phyloP scores from a whole-genome alignment of 2,329 filamentous ascomycete genomes.

The Calonectria montana region DNA sequence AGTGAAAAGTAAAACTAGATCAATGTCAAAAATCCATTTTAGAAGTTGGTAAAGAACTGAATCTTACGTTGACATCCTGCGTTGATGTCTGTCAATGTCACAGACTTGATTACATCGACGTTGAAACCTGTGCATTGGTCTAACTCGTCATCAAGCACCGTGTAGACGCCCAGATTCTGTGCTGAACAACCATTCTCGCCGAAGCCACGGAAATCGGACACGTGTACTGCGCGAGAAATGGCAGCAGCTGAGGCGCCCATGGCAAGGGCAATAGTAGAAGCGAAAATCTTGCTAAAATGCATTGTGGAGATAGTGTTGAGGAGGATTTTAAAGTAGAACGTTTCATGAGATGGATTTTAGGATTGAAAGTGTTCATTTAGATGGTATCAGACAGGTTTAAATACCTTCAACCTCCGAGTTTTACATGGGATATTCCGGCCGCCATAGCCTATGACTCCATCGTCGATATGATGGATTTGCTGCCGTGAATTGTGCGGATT shows the following conservation, averaged over 20 bases:
- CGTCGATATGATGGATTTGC: background rate
- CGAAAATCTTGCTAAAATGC: constrained; percentile 28
- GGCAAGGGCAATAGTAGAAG: constrained; percentile 24
- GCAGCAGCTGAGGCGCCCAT: constrained; percentile 25
- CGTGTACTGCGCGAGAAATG: constrained; percentile 34
- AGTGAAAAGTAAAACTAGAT: background rate
- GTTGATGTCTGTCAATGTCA: constrained; percentile 28
- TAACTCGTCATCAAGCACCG: constrained; percentile 40
- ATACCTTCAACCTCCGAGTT: background rate
- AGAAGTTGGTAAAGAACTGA: background rate
- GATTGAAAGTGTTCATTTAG: background rate
- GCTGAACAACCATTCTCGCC: constrained; percentile 30
- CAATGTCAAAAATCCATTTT: background rate
- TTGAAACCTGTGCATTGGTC: constrained; percentile 33
- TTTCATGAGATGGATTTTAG: too few relatives aligned
- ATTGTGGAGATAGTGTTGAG: constrained; percentile 16
- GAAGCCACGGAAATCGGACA: constrained; percentile 42
- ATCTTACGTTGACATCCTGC: constrained; percentile 26
- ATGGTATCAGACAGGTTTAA: background rate
- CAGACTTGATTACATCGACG: constrained; percentile 23
- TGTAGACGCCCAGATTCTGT: constrained; percentile 40
- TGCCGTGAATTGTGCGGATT: background rate
- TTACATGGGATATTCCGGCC: background rate
- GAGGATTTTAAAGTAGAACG: background rate
- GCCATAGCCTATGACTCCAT: background rate